phyloP scores from a whole-genome alignment of 2,329 filamentous ascomycete species.

The Huntiella decipiens region DNA sequence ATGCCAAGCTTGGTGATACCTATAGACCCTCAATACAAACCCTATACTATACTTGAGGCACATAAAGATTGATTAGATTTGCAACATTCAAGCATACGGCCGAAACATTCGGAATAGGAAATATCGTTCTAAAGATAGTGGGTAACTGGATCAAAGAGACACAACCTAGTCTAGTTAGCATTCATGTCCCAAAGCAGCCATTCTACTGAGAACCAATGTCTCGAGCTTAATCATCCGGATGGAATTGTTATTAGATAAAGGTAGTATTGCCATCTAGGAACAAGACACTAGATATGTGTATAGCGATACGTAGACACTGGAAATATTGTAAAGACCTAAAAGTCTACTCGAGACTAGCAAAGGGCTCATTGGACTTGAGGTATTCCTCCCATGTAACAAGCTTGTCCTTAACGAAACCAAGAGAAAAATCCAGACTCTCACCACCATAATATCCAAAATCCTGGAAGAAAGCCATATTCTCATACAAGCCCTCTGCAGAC shows the following conservation, averaged over 20 bases:
- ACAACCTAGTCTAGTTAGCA: slow-evolving; percentile 21
- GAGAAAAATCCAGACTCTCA: slow-evolving; percentile 18
- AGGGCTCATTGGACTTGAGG: slow-evolving; percentile 13
- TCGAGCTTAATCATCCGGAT: slow-evolving; percentile 23
- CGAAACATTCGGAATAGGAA: slow-evolving; percentile 19
- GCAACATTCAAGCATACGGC: slow-evolving; percentile 17
- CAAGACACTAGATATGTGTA: too few relatives aligned
- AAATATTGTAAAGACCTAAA: too few relatives aligned
- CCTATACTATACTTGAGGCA: slow-evolving; percentile 13
- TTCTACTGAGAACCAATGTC: slow-evolving; percentile 14
- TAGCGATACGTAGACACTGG: too few relatives aligned
- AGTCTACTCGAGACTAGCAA: slow-evolving; percentile 5
- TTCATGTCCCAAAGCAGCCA: slow-evolving; percentile 16
- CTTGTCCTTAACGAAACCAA: slow-evolving; percentile 19
- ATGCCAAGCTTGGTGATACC: too few relatives aligned
- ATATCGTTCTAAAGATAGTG: slow-evolving; percentile 16
- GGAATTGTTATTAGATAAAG: slow-evolving; percentile 16
- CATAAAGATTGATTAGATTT: slow-evolving; percentile 20
- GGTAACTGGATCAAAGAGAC: slow-evolving; percentile 18
- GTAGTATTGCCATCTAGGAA: slow-evolving; percentile 11
- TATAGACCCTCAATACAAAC: too few relatives aligned
- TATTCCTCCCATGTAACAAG: slow-evolving; percentile 22
- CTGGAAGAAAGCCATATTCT: slow-evolving; percentile 25
- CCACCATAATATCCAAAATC: slow-evolving; percentile 24
- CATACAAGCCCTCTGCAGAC: slow-evolving; percentile 20